Conservation (phyloP, 495 filamentous ascomycete species). For the Xylaria telfairii region DNA sequence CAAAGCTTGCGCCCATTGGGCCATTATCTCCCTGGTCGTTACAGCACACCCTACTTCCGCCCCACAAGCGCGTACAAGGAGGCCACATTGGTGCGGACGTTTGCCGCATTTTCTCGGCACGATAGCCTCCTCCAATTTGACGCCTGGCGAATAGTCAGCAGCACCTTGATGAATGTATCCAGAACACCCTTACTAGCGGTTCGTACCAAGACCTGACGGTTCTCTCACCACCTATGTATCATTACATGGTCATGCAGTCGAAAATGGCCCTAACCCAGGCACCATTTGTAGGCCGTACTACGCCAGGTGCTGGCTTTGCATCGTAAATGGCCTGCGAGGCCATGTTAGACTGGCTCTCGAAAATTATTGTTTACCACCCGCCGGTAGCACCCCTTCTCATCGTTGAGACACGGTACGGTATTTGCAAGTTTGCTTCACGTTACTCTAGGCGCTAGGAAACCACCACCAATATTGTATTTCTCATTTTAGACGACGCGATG, state of each 20-base stretch:
- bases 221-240: not conserved
- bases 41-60: slow-evolving; percentile 8
- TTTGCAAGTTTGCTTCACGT: not conserved
- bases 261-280: not conserved
- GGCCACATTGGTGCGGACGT: slow-evolving; percentile 11
- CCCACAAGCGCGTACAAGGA: slow-evolving; percentile 8
- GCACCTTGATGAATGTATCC: not conserved
- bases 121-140: slow-evolving; percentile 7
- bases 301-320: not conserved
- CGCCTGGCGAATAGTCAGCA: slow-evolving; percentile 8
- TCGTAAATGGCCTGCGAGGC: not conserved
- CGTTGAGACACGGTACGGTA: not conserved
- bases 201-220: slow-evolving; percentile 4
- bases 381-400: too few relatives aligned
- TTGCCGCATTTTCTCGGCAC: slow-evolving; percentile 14
- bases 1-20: slow-evolving; percentile 5
- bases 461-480: not conserved
- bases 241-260: not conserved
- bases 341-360: not conserved
- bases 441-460: not conserved
- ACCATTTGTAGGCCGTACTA: not conserved
- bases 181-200: not conserved
- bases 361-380: not conserved
- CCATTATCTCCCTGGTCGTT: not conserved
- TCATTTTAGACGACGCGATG: not conserved